Base-by-base conservation (phyloP, 2,329 filamentous ascomycete species). In the Fusarium foetens region DNA sequence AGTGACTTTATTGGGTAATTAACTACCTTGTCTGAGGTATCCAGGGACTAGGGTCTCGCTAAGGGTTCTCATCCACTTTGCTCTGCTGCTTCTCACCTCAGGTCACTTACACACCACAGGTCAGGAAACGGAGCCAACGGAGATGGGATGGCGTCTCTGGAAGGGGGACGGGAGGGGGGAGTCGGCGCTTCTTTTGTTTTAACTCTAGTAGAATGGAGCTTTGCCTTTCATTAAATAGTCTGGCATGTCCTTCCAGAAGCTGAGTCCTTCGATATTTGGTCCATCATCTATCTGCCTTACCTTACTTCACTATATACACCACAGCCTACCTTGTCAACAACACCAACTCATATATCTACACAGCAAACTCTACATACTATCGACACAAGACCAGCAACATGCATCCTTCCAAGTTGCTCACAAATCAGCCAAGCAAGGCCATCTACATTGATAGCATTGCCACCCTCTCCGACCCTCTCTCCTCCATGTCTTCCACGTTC, bases 391-490 rank as follows among this genome's bases (percentile, higher is more conserved):
- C 29, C 21, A 21, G 29, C 72, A 63, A 61, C 49, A 76, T 76
- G 74, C 74, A 75, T 45, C 59, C 67, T 49, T 72, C 68, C 45
- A 78, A 73, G 65, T 68, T 76, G n/a, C 68, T 70, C 31, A 67
- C 76, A 33, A 69, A 73, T 35, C 64, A 71, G 42, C 57, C 66
- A 9, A 73, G 64, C 55, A 71, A 73, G 55, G 61, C 63, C 54
- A 71, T 72, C 58, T 76, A 72, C 54, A 67, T 80, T 59, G 58
- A 82, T 66, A 78, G 62, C 63, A 76, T 81, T 36, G 74, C 65
- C 57, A 70, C 60, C 29, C 68, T 81, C 45, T 82, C 80, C 5
- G 77, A 79, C 3, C 74, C 78, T 53, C 72, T 81, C 51, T 73
- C 68, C 8, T 74, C 71, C 64, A 80, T 79, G 75, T 77, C 76